These are phyloP conservation scores for Cladorrhinum samala DNA, from an alignment of 495 filamentous ascomycete genomes.

Conservation along the genomic window DNA sequence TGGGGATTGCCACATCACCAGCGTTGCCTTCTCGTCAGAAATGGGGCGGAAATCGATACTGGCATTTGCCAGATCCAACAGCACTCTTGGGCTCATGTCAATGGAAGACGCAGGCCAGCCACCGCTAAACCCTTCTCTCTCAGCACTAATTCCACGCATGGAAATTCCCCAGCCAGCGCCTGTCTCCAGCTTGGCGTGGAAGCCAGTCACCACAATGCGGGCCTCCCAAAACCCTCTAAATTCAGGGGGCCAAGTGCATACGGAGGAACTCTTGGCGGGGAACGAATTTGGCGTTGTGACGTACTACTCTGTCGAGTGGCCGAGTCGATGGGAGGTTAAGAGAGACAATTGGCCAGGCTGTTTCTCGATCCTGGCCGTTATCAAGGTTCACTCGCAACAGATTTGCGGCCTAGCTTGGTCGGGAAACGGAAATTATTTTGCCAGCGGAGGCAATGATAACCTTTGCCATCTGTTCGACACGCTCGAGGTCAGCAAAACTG, in stretches of 20 bases:
- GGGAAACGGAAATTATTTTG: conserved; percentile 65
- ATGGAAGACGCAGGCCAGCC: conserved; percentile 34
- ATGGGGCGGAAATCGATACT: conserved; percentile 73
- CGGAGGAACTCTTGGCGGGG: conserved; percentile 81
- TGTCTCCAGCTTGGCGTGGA: conserved; percentile 72
- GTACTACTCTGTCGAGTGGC: conserved; percentile 90
- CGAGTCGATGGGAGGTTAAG: conserved; percentile 48
- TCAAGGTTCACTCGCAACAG: conserved; percentile 78
- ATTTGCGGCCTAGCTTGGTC: conserved; percentile 93
- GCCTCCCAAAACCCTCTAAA: conserved; percentile 31
- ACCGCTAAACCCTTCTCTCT: conserved; percentile 4
- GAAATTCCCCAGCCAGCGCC: conserved; percentile 54
- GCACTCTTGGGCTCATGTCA: conserved; percentile 47
- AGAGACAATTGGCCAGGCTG: conserved; percentile 63
- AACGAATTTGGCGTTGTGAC: conserved; percentile 82
- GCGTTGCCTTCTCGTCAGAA: conserved; percentile 79
- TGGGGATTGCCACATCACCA: conserved; percentile 56
- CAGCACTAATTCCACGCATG: conserved; percentile 51
- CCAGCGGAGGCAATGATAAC: conserved; percentile 91
- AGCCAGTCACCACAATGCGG: conserved; percentile 42
- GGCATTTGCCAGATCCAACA: conserved; percentile 75
- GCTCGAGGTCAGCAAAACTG: conserved; percentile 41
- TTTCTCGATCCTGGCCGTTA: conserved; percentile 69
- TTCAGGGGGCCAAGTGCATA: conserved; percentile 39
- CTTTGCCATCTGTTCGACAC: conserved; percentile 74